phyloP scores from a whole-genome alignment of 495 filamentous ascomycete species.

The Penicillium cosmopolitanum region DNA sequence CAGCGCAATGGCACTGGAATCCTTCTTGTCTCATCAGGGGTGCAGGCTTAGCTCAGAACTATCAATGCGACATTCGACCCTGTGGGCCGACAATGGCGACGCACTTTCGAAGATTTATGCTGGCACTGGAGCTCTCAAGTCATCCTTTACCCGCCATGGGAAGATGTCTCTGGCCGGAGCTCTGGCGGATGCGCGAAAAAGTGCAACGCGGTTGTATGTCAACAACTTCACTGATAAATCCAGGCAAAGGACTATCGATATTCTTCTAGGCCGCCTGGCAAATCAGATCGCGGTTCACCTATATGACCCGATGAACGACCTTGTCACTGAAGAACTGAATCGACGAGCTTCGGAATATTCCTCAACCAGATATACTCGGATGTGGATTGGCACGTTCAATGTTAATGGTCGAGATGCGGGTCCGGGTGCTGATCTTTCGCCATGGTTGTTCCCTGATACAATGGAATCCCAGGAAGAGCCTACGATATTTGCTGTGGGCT shows the following conservation, averaged over 20 bases:
- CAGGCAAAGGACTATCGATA: conserved; percentile 91
- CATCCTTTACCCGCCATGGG: conserved; percentile 91
- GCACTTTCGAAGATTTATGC: conserved; percentile 94
- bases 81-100: conserved; percentile 99
- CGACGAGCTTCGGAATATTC: conserved; percentile 61
- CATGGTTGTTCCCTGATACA: conserved; percentile 77
- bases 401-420: conserved; percentile 83
- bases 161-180: conserved; percentile 96
- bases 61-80: conserved; percentile 83
- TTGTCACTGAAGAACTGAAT: conserved; percentile 73
- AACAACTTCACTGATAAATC: conserved; percentile 97
- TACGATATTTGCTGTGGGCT: conserved; percentile 79
- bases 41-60: conserved; percentile 74
- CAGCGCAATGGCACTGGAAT: conserved; percentile 85
- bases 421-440: conserved; percentile 74
- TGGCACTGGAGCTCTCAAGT: conserved; percentile 92
- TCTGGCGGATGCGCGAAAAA: conserved; percentile 94
- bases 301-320: conserved; percentile 93
- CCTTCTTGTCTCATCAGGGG: conserved; percentile 71
- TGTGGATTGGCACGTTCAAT: conserved; percentile 93
- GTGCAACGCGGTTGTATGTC: conserved; percentile 88
- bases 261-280: conserved; percentile 81
- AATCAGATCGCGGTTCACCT: conserved; percentile 83
- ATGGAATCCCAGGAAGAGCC: conserved; percentile 36
- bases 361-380: conserved; percentile 53